Base-by-base conservation (phyloP, 164 flowering plant genomes). In the Vitis cinerea region DNA sequence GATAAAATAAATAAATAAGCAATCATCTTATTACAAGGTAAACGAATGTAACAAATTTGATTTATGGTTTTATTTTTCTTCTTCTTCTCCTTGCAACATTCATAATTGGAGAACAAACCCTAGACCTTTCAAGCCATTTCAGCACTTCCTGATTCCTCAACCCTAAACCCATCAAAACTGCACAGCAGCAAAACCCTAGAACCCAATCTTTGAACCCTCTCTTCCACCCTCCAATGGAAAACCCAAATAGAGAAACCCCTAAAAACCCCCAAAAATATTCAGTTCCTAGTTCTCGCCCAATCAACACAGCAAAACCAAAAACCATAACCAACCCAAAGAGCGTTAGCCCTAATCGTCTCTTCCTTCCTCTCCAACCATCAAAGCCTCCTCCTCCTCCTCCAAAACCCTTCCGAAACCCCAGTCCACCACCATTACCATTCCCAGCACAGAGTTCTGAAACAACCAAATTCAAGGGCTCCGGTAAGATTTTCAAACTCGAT, bases 391-490 rank as follows among this genome's bases (percentile, higher is more conserved):
- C 79, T 17, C 83, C 78, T 53, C 84, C 78, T 53, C 84, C 84
- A 52, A 81, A 73, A 13, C 82, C 76, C 50, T 57, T 72, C 77
- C 70, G 66, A 48, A 74, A 69, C 72, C 86, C 80, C 9, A 19
- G n/a, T 2, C 72, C 75, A 1, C 78, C 77, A 11, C 88, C 85
- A 0, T 79, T 83, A 15, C 67, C 70, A 7, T 70, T 74, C 0
- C 73, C 85, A 3, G 80, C 80, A 7, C 70, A 66, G 9, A 78
- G 67, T 65, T 84, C 86, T 44, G 61, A 74, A n/a, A 83, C 8
- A 10, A 89, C 50, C 47, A 73, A 53, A 72, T 83, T 79, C 23
- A 85, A 59, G 10, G 91, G 90, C 37, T 76, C 85, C 0, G 94
- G 91, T 47, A 87, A 63, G 13, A 87, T n/a, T 67, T 73, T 79